Evolutionary conservation across 2,329 filamentous ascomycete species (phyloP), one percentile per base, ranked within the genome.

Genomic region (Hymenoscyphus albidus): DNA sequence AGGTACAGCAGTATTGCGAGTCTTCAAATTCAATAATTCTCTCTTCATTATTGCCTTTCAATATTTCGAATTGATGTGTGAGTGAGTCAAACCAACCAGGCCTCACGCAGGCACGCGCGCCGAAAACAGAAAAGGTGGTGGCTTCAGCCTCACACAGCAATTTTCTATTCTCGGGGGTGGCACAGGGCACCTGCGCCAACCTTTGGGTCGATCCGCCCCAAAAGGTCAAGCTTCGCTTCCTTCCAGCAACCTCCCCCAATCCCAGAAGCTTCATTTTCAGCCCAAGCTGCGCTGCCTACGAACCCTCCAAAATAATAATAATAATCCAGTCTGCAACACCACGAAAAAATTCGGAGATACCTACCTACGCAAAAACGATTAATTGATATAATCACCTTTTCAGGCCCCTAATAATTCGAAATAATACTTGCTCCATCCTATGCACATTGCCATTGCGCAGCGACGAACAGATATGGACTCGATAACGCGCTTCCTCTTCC

Each of bases 141-240:
- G 22, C 22, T 51, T 51, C 44, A 51, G 44, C 44, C 44, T 51
- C 44, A 51, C 44, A 12, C 44, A 51, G n/a, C 44, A 51, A 35
- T 7, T 35, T 51, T 51, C 44, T 51, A 51, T 51, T 51, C 44
- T 51, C 44, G 44, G 44, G 44, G 44, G n/a, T 51, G 44, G 44
- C 44, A 51, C 44, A 51, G 44, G 22, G n/a, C 18, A n/a, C 44
- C 9, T 18, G 44, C 18, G n/a, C 12, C 18, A n/a, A 22, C 9
- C 18, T 48, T 48, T n/a, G n/a, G 18, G 18, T 12, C 44, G 44
- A 51, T 51, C 44, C 12, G 18, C 44, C 44, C 44, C 18, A 51
- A 51, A n/a, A 51, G 44, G 18, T 51, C 44, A n/a, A n/a, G n/a
- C 22, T 51, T 13, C 18, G 6, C 44, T 51, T 51, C 44, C 44